phyloP scores from a whole-genome alignment of 2,329 filamentous ascomycete genomes.

The Aspergillus vadensis region DNA sequence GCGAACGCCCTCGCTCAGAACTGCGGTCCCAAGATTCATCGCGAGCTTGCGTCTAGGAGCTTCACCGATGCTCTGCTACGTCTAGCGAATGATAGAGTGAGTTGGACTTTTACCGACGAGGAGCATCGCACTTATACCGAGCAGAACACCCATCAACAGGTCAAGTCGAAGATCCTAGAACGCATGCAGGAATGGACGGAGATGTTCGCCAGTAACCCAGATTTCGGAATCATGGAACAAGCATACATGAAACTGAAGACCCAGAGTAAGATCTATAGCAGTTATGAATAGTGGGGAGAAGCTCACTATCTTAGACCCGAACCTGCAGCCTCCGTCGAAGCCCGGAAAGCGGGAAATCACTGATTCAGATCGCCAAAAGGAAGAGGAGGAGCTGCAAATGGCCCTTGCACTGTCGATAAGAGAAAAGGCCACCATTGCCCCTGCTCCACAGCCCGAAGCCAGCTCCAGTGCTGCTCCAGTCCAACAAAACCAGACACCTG shows the following conservation, averaged over 20 bases:
- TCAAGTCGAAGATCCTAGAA: conserved; percentile 96
- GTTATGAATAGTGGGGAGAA: not conserved
- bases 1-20: conserved; percentile 91
- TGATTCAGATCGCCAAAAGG: conserved; percentile 84
- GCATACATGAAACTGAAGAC: conserved; percentile 85
- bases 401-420: conserved; percentile 89
- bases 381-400: conserved; percentile 97
- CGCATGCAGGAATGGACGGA: conserved; percentile 95
- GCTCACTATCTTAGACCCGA: conserved; percentile 67
- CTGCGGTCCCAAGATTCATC: conserved; percentile 82
- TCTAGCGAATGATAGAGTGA: conserved; percentile 78
- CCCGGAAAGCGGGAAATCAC: conserved; percentile 92
- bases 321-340: conserved; percentile 85
- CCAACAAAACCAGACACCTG: conserved; percentile 38
- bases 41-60: conserved; percentile 84
- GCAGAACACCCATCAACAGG: conserved; percentile 87
- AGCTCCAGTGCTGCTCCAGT: conserved; percentile 38
- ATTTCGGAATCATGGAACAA: conserved; percentile 96
- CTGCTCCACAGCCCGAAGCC: conserved; percentile 42
- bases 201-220: conserved; percentile 86
- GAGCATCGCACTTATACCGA: conserved; percentile 6
- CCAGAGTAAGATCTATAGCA: conserved; percentile 53
- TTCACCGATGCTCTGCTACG: conserved; percentile 93
- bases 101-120: conserved; percentile 13
- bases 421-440: conserved; percentile 63